These are phyloP conservation scores for Monosporascus sp. DNA, from an alignment of 2,329 filamentous ascomycete genomes.

Conservation along the genomic window DNA sequence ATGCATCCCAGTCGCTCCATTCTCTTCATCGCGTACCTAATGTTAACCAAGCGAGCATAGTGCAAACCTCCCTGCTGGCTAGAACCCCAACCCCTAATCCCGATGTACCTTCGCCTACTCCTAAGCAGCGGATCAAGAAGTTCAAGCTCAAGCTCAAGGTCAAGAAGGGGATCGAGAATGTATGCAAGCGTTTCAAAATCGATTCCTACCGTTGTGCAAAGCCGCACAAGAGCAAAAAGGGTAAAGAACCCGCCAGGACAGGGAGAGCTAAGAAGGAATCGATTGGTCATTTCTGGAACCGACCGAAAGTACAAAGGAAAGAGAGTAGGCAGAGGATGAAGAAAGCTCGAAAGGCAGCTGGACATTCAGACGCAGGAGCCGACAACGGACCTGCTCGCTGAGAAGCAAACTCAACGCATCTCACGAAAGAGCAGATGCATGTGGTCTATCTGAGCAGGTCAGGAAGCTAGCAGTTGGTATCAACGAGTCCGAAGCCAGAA, in stretches of 20 bases:
- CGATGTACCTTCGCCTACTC: slow-evolving; percentile 8
- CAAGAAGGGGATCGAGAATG: slow-evolving; percentile 17
- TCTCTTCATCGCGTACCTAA: neutral
- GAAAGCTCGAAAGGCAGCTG: no score
- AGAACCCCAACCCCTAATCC: neutral
- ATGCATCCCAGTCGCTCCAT: neutral
- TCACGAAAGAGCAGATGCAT: no score
- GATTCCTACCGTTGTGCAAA: slow-evolving; percentile 12
- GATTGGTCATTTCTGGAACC: no score
- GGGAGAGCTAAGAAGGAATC: slow-evolving; percentile 5
- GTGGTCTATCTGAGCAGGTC: no score
- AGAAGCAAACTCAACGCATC: no score
- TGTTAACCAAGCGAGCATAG: neutral
- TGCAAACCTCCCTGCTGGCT: neutral
- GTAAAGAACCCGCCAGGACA: slow-evolving; percentile 2
- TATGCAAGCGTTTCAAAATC: slow-evolving; percentile 16
- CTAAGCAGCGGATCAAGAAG: slow-evolving; percentile 13
- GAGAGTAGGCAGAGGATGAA: no score
- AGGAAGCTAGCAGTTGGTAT: no score
- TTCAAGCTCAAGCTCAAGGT: slow-evolving; percentile 14
- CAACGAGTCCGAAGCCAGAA: no score
- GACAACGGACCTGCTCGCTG: no score
- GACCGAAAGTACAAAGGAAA: no score
- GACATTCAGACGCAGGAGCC: no score
- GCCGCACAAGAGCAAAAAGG: neutral